Conservation (phyloP, 768 basidiomycete genomes). For the Panus rudis region DNA sequence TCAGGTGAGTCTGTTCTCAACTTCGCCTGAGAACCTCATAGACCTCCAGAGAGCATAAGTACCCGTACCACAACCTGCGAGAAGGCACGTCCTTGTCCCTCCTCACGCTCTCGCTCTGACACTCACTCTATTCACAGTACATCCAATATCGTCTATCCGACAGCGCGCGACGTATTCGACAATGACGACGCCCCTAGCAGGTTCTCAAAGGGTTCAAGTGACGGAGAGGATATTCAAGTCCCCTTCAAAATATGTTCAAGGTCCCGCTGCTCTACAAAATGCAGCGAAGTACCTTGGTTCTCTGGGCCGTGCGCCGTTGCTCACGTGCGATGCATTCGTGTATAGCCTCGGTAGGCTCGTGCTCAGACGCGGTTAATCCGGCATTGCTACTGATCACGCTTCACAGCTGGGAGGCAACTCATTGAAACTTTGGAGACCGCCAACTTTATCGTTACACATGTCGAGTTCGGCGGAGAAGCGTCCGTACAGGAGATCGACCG, state of each 20-base stretch:
- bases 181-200: too few relatives aligned
- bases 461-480: slow-evolving; percentile 23
- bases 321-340: slow-evolving; percentile 22
- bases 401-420: slow-evolving; percentile 22
- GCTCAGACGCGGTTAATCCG: neutral
- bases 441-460: slow-evolving; percentile 20
- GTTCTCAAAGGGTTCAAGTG: too few relatives aligned
- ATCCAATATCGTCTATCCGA: too few relatives aligned
- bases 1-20: too few relatives aligned
- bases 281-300: slow-evolving; percentile 21
- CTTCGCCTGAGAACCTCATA: too few relatives aligned
- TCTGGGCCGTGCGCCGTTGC: slow-evolving; percentile 19
- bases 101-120: too few relatives aligned
- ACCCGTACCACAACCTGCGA: too few relatives aligned
- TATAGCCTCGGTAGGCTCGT: slow-evolving; percentile 20
- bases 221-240: slow-evolving; percentile 26
- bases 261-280: slow-evolving; percentile 25
- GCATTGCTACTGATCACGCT: neutral
- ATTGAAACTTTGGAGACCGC: slow-evolving; percentile 15
- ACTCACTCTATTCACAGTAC: too few relatives aligned
- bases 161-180: too few relatives aligned
- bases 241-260: slow-evolving; percentile 27
- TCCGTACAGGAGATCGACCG: slow-evolving; percentile 22
- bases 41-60: too few relatives aligned
- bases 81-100: too few relatives aligned